phyloP scores from a whole-genome alignment of 2,329 filamentous ascomycete genomes.

The Fusarium transvaalense region DNA sequence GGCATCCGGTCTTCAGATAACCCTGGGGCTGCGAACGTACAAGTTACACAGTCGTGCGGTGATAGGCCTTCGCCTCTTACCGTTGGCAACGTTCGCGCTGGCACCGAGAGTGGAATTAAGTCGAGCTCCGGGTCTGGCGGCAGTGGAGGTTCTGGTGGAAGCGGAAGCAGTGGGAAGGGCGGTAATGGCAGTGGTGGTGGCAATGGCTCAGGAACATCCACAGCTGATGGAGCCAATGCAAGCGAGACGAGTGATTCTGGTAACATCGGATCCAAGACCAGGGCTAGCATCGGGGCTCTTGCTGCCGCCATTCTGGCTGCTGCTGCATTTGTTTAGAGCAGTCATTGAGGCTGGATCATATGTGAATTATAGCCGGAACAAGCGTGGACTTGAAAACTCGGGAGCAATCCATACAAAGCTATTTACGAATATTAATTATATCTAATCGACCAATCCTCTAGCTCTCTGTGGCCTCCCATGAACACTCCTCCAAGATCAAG shows the following conservation, averaged over 20 bases:
- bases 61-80: slow-evolving; percentile 29
- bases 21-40: slow-evolving; percentile 20
- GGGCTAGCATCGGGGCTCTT: slow-evolving; percentile 21
- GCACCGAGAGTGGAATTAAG: slow-evolving; percentile 27
- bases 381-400: not conserved
- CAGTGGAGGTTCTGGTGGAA: slow-evolving; percentile 11
- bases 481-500: too few relatives aligned
- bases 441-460: not conserved
- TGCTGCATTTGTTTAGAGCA: slow-evolving; percentile 12
- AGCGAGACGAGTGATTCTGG: slow-evolving; percentile 19
- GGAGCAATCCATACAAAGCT: slow-evolving; percentile 10
- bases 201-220: slow-evolving; percentile 9
- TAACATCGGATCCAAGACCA: slow-evolving; percentile 21
- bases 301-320: slow-evolving; percentile 20
- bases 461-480: not conserved
- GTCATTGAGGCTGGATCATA: not conserved
- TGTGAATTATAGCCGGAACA: slow-evolving; percentile 4
- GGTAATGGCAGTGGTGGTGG: not conserved
- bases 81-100: slow-evolving; percentile 27
- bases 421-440: slow-evolving; percentile 14
- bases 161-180: not conserved
- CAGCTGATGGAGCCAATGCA: slow-evolving; percentile 13
- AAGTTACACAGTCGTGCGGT: slow-evolving; percentile 32
- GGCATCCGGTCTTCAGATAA: slow-evolving; percentile 30
- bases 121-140: slow-evolving; percentile 24